These are phyloP conservation scores for Thermomucor indicae-seudaticae DNA, from an alignment of 371 early-diverging fungal species.

Conservation along the genomic window DNA sequence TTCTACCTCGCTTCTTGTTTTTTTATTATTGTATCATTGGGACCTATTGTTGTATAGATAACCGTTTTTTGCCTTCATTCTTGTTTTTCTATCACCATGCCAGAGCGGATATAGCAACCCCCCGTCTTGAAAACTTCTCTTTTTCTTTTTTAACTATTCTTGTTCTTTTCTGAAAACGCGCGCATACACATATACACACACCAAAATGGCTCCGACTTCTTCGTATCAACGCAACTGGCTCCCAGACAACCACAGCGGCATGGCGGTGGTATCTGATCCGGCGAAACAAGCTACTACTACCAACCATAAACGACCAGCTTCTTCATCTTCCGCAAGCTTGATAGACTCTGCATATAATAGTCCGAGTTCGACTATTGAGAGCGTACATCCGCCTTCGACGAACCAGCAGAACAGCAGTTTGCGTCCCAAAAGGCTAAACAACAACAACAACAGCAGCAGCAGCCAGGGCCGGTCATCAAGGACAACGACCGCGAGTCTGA, in stretches of 20 bases:
- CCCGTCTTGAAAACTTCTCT: no score
- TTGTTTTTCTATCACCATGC: not conserved
- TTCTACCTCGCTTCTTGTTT: no score
- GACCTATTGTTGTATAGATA: no score
- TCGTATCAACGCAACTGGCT: no score
- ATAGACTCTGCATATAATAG: conserved; percentile 20
- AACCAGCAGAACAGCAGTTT: not conserved
- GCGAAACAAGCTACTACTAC: no score
- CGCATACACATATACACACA: no score
- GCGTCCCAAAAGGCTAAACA: not conserved
- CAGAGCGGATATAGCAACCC: conserved; percentile 1
- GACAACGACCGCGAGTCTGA: conserved; percentile 25
- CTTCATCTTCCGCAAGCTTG: conserved; percentile 1
- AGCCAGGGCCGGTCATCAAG: not conserved
- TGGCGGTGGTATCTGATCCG: no score
- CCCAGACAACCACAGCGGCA: no score
- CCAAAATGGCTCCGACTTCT: no score
- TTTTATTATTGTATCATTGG: not conserved
- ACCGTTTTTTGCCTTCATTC: not conserved
- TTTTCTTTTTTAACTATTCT: not conserved
- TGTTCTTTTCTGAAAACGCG: not conserved
- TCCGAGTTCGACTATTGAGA: conserved; percentile 14
- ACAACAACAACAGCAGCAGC: conserved; percentile 2
- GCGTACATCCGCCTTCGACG: not conserved
- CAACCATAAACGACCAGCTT: no score